Evolutionary conservation across 495 filamentous ascomycete genomes (phyloP).

Genomic region (Astrocystis sublimbata): DNA sequence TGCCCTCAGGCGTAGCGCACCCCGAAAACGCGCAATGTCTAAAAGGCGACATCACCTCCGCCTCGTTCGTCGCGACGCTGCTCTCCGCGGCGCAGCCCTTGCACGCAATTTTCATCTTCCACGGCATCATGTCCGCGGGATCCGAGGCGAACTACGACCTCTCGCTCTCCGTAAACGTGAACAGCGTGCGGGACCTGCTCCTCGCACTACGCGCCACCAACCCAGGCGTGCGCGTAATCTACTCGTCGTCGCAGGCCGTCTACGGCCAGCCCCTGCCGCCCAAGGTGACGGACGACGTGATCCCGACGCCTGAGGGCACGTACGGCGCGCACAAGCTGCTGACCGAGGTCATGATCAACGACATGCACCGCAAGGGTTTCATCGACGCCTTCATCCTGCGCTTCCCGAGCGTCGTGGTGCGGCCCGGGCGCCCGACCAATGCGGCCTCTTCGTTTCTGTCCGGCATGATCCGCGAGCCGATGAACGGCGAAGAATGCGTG

Average conservation of each 20-base stretch:
- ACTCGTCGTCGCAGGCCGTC: constrained; percentile 49
- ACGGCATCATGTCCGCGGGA: constrained; percentile 83
- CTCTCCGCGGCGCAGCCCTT: constrained; percentile 50
- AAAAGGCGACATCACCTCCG: constrained; percentile 63
- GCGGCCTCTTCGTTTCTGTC: constrained; percentile 74
- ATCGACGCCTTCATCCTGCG: constrained; percentile 67
- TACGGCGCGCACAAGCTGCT: constrained; percentile 83
- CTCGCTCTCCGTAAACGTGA: constrained; percentile 71
- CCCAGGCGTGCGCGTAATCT: constrained; percentile 66
- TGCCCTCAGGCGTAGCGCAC: constrained; percentile 54
- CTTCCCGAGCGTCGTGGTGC: constrained; percentile 73
- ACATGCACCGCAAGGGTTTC: constrained; percentile 69
- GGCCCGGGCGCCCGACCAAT: constrained; percentile 72
- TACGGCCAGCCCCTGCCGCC: constrained; percentile 42
- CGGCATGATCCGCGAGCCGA: constrained; percentile 60
- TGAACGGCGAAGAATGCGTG: constrained; percentile 63
- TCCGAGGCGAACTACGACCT: constrained; percentile 75
- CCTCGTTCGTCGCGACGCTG: constrained; percentile 48
- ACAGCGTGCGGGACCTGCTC: constrained; percentile 65
- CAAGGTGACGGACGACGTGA: constrained; percentile 44
- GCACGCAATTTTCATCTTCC: constrained; percentile 71
- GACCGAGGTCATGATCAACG: constrained; percentile 71
- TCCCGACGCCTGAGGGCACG: constrained; percentile 66
- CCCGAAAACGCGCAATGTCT: constrained; percentile 56
- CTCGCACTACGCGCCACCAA: constrained; percentile 58